Evolutionary conservation across 1,139 yeast genomes (phyloP), one percentile per base, ranked within the genome.

Genomic region (Geotrichum klebahnii): DNA sequence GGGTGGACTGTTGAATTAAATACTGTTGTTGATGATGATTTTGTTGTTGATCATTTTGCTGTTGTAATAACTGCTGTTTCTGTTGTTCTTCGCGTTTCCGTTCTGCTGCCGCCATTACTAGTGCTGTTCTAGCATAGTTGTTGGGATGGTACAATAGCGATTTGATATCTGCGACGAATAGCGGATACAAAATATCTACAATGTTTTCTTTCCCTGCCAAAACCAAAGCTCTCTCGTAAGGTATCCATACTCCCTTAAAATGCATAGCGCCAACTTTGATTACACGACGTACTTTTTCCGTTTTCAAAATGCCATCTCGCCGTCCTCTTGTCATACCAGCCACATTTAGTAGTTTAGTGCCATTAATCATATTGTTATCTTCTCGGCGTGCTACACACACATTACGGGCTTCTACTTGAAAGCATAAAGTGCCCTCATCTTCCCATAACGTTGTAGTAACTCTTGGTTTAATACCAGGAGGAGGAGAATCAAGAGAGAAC

Each of bases 391-490:
- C 74, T 1, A 78, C 80, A 28, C 74, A 61, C n/a, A 74, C 65
- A 0, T 75, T 75, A 19, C 69, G 62, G 0, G 73, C 73, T 50
- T 75, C 71, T 1, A 79, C 81, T 55, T 78, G 97, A 71, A 89
- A 90, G 66, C 97, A 90, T 48, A 89, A 70, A 0, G 97, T 90
- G 60, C 87, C 85, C 64, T 90, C 97, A 65, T 90, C 97, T 67
- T 90, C 97, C 97, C 97, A 90, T 81, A 88, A 80, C 8, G 97
- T 88, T 22, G 97, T 89, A 48, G 96, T 87, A 55, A 90, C 94
- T 59, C 94, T 75, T 23, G 96, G 97, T 58, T 88, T 76, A 57
- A 83, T 69, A n/a, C 80, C 81, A 17, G 78, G 77, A 79, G 56
- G 53, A 5, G 56, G 55, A 3, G 48, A 39, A 40, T 60, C n/a